Evolutionary conservation across 2,329 filamentous ascomycete genomes (phyloP), one percentile per base, ranked within the genome.

Genomic region (Arachnomyces sp.): DNA sequence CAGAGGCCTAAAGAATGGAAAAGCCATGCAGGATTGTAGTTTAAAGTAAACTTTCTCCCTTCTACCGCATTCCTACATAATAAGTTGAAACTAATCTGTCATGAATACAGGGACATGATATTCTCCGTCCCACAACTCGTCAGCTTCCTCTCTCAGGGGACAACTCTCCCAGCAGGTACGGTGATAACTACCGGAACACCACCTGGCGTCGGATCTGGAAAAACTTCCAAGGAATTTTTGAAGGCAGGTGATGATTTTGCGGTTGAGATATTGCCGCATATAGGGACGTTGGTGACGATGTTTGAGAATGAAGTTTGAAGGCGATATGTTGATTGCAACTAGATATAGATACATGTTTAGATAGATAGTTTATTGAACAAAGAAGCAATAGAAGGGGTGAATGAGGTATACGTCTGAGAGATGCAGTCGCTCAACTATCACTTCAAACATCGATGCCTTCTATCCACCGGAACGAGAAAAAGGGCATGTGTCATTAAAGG

Each of bases 71-170:
- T n/a, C n/a, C n/a, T n/a, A n/a, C n/a, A n/a, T n/a, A n/a, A n/a
- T n/a, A n/a, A n/a, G n/a, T n/a, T n/a, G n/a, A n/a, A n/a, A n/a
- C n/a, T n/a, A n/a, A n/a, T n/a, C n/a, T n/a, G n/a, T n/a, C n/a
- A n/a, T n/a, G n/a, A n/a, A n/a, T n/a, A n/a, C n/a, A n/a, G n/a
- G n/a, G 73, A 77, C 29, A 57, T 77, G 16, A 75, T 78, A 42
- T 77, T 77, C 52, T 65, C 56, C 15, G 65, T 79, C 8, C 62
- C 69, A 1, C 57, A 68, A 42, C 59, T 62, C 28, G 50, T 72
- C 38, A 60, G 52, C 44, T 63, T 61, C 45, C 50, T 65, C 17
- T 61, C 57, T 1, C 63, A 65, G 43, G 65, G 65, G 4, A 68
- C 62, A 4, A 69, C 65, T 3, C 48, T 69, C 4, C 57, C 58